phyloP scores from a whole-genome alignment of 2,329 filamentous ascomycete species.

The Monosporascus sp. region DNA sequence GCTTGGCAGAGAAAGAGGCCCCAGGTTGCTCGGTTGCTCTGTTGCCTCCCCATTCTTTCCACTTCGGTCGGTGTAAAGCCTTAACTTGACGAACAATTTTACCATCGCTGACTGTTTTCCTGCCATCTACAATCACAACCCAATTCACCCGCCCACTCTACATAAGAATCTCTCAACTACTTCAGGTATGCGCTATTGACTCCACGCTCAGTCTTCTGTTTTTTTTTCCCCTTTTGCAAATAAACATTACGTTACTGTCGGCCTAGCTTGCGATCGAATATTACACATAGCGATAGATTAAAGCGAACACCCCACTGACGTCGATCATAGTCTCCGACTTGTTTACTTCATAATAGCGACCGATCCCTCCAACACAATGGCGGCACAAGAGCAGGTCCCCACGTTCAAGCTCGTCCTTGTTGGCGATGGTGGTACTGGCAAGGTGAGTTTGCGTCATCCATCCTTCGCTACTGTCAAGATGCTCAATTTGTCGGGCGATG shows the following conservation, averaged over 20 bases:
- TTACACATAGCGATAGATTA: constrained; percentile 3
- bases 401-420: constrained; percentile 99
- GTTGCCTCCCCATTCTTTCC: neutral
- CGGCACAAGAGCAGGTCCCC: constrained; percentile 50
- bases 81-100: neutral
- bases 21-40: neutral
- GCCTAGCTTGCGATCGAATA: neutral
- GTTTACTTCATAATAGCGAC: constrained; percentile 36
- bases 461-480: constrained; percentile 5
- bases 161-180: neutral
- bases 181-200: neutral
- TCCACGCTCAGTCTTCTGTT: too few relatives aligned
- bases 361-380: constrained; percentile 52
- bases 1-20: neutral
- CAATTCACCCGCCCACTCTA: neutral
- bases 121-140: neutral
- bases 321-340: constrained; percentile 25
- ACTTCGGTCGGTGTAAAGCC: neutral
- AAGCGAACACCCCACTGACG: constrained; percentile 18
- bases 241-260: neutral
- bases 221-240: neutral
- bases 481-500: constrained; percentile 2
- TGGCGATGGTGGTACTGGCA: constrained; percentile 98
- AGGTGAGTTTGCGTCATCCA: constrained; percentile 57
- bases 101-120: neutral